Percentiles rank a stretch among this genome's conserved stretches.
Conservation (phyloP, 129 eudicot species). For the Scalesia atractyloides region DNA sequence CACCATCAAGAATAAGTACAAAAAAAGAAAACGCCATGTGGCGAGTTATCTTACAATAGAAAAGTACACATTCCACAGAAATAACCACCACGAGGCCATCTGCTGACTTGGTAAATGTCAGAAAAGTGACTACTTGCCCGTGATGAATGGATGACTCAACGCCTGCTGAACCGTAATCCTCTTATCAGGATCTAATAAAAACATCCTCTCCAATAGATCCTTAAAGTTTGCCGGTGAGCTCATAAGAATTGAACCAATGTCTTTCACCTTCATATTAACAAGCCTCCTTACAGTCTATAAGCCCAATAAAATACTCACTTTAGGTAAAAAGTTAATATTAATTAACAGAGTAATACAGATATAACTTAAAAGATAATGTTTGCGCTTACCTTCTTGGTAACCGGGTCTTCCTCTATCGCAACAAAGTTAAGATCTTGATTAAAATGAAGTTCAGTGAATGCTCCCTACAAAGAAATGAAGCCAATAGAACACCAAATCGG, state of each 20-base stretch:
- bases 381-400: conserved; percentile 87
- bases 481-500: conserved; percentile 1
- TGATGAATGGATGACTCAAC: conserved; percentile 93
- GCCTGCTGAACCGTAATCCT: conserved; percentile 90
- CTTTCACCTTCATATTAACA: conserved; percentile 80
- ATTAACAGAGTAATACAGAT: background rate
- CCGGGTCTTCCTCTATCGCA: conserved; percentile 68
- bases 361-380: background rate
- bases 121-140: conserved; percentile 95
- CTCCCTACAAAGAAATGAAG: conserved; percentile 64
- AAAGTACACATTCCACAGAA: conserved; percentile 90
- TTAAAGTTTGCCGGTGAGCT: conserved; percentile 82
- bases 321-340: too few species aligned
- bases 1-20: conserved; percentile 76
- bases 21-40: conserved; percentile 67
- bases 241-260: conserved; percentile 61
- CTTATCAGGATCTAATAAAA: conserved; percentile 89
- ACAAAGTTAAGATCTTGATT: conserved; percentile 17
- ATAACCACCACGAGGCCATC: conserved; percentile 68
- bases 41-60: conserved; percentile 98
- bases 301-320: conserved; percentile 1
- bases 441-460: conserved; percentile 19
- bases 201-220: conserved; percentile 87
- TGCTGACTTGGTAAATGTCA: conserved; percentile 59
- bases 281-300: conserved; percentile 75